phyloP scores from a whole-genome alignment of 1,284 basidiomycete species.

The Melampsora americana region DNA sequence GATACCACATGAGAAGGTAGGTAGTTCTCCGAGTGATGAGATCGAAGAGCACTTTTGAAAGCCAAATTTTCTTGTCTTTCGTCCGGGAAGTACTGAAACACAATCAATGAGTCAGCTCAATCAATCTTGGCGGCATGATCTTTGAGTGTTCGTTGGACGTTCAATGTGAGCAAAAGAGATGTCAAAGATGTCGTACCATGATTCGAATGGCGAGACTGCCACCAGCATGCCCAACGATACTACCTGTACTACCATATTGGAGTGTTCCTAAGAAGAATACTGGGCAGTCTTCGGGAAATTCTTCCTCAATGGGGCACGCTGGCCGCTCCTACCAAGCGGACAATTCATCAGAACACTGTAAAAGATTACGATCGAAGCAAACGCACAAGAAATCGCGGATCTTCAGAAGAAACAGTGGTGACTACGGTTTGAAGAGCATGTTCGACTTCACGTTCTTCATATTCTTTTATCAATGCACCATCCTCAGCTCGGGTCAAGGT shows the following conservation, averaged over 20 bases:
- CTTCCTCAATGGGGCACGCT: constrained; percentile 75
- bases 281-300: constrained; percentile 83
- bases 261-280: constrained; percentile 94
- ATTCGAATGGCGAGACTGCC: constrained; percentile 71
- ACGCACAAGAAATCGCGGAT: constrained; percentile 77
- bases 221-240: constrained; percentile 70
- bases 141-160: not conserved
- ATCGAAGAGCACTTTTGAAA: constrained; percentile 67
- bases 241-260: constrained; percentile 90
- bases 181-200: constrained; percentile 61
- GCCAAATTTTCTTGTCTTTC: constrained; percentile 74
- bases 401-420: constrained; percentile 73
- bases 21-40: constrained; percentile 64
- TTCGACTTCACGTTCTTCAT: constrained; percentile 82
- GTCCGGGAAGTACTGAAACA: constrained; percentile 71
- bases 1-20: constrained; percentile 71
- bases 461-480: constrained; percentile 91
- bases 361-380: not conserved
- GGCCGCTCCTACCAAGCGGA: constrained; percentile 58
- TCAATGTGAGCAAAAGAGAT: constrained; percentile 9
- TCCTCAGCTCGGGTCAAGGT: constrained; percentile 82
- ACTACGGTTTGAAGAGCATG: constrained; percentile 82
- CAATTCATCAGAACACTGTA: not conserved
- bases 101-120: too few relatives aligned
- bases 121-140: too few relatives aligned